phyloP scores from a whole-genome alignment of 139 green algal species.

The Coccomyxa sp. region DNA sequence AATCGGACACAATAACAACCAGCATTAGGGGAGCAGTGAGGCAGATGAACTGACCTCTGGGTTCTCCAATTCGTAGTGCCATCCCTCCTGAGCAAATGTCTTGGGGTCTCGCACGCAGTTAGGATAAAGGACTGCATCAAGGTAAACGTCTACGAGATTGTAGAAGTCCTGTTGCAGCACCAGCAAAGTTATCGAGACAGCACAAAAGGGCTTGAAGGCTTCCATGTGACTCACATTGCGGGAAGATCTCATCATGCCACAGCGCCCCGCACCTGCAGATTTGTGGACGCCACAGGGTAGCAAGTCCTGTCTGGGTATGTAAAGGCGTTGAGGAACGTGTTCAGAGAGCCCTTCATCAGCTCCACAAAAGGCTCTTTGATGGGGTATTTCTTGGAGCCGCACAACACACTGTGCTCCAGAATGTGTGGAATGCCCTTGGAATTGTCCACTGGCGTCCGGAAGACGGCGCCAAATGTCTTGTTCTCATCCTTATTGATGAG shows the following conservation, averaged over 20 bases:
- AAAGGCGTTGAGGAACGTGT: conserved; percentile 99
- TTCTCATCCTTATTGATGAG: conserved; percentile 95
- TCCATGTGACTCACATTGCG: neutral
- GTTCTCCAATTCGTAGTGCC: conserved; percentile 85
- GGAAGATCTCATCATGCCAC: neutral
- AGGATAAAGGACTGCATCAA: conserved; percentile 96
- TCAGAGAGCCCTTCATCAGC: conserved; percentile 94
- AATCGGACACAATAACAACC: too few relatives aligned
- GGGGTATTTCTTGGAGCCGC: conserved; percentile 83
- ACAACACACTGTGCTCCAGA: conserved; percentile 96
- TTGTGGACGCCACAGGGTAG: conserved; percentile 91
- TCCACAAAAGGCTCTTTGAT: conserved; percentile 96
- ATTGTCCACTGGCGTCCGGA: conserved; percentile 88
- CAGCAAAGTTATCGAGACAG: neutral
- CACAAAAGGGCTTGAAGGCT: neutral
- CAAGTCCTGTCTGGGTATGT: conserved; percentile 99
- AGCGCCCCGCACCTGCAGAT: conserved; percentile 46
- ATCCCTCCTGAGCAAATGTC: conserved; percentile 91
- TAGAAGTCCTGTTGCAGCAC: conserved; percentile 87
- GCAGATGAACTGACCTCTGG: conserved; percentile 28
- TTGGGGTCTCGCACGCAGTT: conserved; percentile 78
- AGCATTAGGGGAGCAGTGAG: neutral
- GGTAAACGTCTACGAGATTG: conserved; percentile 99
- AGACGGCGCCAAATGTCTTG: conserved; percentile 97
- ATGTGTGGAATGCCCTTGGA: conserved; percentile 95